Evolutionary conservation across 768 basidiomycete species (phyloP).

Genomic region (Cystobasidium ongulense): DNA sequence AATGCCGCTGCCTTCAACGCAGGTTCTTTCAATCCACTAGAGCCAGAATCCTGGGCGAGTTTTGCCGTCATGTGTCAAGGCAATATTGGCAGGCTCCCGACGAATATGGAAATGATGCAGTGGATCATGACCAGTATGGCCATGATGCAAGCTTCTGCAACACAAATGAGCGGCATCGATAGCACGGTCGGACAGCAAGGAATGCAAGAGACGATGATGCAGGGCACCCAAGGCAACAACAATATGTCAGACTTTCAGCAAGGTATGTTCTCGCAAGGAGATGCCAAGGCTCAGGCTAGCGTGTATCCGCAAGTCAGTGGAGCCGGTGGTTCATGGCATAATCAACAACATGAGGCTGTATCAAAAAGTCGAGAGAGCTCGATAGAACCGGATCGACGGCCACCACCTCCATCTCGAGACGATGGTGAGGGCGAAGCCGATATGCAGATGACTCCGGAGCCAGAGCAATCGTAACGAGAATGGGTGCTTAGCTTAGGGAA

Average conservation of each 20-base stretch:
- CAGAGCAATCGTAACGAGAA: too few species aligned
- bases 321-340: background rate
- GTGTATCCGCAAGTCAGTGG: too few species aligned
- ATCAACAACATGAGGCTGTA: background rate
- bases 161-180: background rate
- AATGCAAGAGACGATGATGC: background rate
- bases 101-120: conserved; percentile 23
- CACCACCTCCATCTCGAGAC: background rate
- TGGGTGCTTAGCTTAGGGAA: too few species aligned
- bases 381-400: background rate
- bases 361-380: background rate
- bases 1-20: conserved; percentile 9
- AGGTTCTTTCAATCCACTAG: background rate
- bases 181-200: background rate
- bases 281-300: background rate
- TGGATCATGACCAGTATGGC: conserved; percentile 21
- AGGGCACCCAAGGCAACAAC: background rate
- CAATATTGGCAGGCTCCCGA: conserved; percentile 7
- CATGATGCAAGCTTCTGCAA: conserved; percentile 12
- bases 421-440: conserved; percentile 24
- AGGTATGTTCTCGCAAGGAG: background rate
- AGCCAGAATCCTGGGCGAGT: conserved; percentile 20
- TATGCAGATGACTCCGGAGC: conserved; percentile 18
- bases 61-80: conserved; percentile 15
- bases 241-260: background rate